Percentiles rank a stretch among this genome's conserved stretches.
Conservation (phyloP, 306 rosid species). For the Quercus parvula region DNA sequence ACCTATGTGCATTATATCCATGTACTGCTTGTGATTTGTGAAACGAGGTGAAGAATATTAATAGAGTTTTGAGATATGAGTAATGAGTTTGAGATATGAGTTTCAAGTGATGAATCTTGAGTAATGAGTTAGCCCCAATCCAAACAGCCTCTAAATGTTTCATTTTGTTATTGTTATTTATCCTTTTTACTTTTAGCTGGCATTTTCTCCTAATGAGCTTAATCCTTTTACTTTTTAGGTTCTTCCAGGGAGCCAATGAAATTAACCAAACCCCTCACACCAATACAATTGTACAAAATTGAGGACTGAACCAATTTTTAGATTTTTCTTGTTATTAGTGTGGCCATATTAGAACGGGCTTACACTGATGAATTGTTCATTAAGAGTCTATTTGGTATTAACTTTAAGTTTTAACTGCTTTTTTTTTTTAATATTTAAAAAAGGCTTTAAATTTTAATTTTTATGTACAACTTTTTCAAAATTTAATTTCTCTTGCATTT, state of each 20-base stretch:
- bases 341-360: neutral
- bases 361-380: neutral
- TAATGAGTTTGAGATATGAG: too few species aligned
- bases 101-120: too few species aligned
- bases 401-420: too few species aligned
- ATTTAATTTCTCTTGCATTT: too few species aligned
- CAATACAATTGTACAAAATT: slow-evolving; percentile 5
- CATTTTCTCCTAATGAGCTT: neutral
- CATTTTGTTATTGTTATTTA: neutral
- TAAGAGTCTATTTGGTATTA: neutral
- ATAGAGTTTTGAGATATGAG: too few species aligned
- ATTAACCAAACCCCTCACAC: neutral
- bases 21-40: neutral
- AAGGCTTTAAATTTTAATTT: too few species aligned
- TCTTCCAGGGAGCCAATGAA: neutral
- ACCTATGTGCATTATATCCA: neutral
- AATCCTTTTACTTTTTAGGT: slow-evolving; percentile 12
- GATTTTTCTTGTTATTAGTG: neutral
- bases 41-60: neutral
- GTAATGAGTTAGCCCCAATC: too few species aligned
- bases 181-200: neutral
- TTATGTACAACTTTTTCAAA: too few species aligned
- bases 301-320: slow-evolving; percentile 16
- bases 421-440: too few species aligned
- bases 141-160: neutral